Conservation (phyloP, 2,329 filamentous ascomycete genomes). For the Xylariaceae sp. region DNA sequence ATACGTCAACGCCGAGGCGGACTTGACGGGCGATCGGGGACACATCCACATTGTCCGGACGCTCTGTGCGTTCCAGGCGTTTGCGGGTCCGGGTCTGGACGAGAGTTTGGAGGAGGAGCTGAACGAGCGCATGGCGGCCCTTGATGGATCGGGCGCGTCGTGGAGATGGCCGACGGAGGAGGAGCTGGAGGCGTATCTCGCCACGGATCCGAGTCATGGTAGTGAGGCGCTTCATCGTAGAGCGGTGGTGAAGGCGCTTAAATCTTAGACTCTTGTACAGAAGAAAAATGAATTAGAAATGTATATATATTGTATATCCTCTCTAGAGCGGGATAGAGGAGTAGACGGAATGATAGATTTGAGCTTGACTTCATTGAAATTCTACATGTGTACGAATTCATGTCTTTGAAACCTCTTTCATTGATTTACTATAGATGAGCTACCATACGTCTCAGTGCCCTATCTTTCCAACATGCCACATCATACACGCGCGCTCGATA, state of each 20-base stretch:
- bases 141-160: slow-evolving; percentile 7
- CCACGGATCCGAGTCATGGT: slow-evolving; percentile 19
- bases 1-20: slow-evolving; percentile 34
- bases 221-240: slow-evolving; percentile 22
- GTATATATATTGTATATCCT: too few relatives aligned
- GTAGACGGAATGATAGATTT: too few relatives aligned
- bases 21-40: slow-evolving; percentile 29
- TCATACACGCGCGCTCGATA: too few relatives aligned
- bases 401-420: too few relatives aligned
- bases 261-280: too few relatives aligned
- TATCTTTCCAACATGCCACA: too few relatives aligned
- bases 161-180: slow-evolving; percentile 31
- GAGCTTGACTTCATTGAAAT: too few relatives aligned
- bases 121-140: slow-evolving; percentile 18
- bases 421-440: too few relatives aligned
- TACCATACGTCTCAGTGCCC: too few relatives aligned
- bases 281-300: too few relatives aligned
- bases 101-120: slow-evolving; percentile 22
- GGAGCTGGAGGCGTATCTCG: slow-evolving; percentile 28
- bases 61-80: slow-evolving; percentile 45
- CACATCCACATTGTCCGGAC: slow-evolving; percentile 32
- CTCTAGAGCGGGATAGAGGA: too few relatives aligned
- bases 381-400: too few relatives aligned
- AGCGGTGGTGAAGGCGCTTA: slow-evolving; percentile 9
- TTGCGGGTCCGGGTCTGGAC: slow-evolving; percentile 41